Percentiles rank a stretch among this genome's conserved stretches.
phyloP scores from a whole-genome alignment of 2,329 filamentous ascomycete genomes.

The Ambrosiella cleistominuta region DNA sequence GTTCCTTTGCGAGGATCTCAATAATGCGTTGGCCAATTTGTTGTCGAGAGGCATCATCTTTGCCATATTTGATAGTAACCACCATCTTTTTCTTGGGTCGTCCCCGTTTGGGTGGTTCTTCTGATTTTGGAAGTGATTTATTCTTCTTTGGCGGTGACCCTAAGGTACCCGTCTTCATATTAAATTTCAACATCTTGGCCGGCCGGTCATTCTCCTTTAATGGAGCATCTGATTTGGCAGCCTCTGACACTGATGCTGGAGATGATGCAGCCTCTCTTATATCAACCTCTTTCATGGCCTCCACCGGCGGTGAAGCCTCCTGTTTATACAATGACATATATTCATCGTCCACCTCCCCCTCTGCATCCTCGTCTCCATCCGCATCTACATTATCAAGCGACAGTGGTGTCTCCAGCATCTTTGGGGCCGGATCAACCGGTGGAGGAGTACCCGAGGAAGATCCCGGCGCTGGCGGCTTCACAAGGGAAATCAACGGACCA shows the following conservation, averaged over 20 bases:
- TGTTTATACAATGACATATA: background rate
- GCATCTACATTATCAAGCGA: background rate
- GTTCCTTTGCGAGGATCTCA: conserved; percentile 3
- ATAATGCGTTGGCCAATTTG: conserved; percentile 40
- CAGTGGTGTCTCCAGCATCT: conserved; percentile 6
- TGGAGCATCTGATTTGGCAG: background rate
- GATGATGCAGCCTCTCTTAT: background rate
- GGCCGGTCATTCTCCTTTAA: conserved; percentile 13
- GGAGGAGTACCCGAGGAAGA: background rate
- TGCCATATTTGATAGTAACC: conserved; percentile 41
- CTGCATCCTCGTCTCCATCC: conserved; percentile 8
- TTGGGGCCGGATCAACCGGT: background rate
- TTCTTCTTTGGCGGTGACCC: conserved; percentile 42
- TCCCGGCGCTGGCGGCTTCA: conserved; percentile 4
- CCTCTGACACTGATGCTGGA: background rate
- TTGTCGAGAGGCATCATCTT: conserved; percentile 24
- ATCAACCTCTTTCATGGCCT: background rate
- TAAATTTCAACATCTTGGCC: conserved; percentile 37
- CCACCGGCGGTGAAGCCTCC: conserved; percentile 5
- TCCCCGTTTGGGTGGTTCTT: conserved; percentile 3
- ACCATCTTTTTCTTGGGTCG: conserved; percentile 20
- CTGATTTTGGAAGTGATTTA: conserved; percentile 5
- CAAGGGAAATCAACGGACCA: conserved; percentile 6
- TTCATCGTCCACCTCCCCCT: conserved; percentile 10
- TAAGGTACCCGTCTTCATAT: conserved; percentile 43